Percentiles rank a stretch among this genome's conserved stretches.
Evolutionary conservation across 495 filamentous ascomycete genomes (phyloP).

Genomic region (Podospora comata): DNA sequence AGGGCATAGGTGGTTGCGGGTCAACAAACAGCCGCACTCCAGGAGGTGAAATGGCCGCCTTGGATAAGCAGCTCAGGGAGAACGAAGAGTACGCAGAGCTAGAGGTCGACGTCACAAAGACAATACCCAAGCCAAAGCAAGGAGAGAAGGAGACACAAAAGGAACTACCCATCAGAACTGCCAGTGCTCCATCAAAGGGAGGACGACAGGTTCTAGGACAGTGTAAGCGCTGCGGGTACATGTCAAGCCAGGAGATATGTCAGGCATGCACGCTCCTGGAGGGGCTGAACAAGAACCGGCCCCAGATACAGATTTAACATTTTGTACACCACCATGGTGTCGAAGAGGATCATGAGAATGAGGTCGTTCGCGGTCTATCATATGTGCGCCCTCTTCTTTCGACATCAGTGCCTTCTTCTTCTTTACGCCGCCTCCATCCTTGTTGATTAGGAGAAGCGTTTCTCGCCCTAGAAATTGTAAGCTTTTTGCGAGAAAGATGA

Average conservation of each 20-base stretch:
- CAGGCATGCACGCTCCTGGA: constrained; percentile 92
- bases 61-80: constrained; percentile 74
- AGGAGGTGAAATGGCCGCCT: constrained; percentile 86
- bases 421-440: background rate
- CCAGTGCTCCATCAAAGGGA: constrained; percentile 25
- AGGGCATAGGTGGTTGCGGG: constrained; percentile 69
- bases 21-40: constrained; percentile 65
- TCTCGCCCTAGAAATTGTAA: constrained; percentile 46
- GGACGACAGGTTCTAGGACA: constrained; percentile 72
- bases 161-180: constrained; percentile 23
- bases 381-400: background rate
- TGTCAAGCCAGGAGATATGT: constrained; percentile 92
- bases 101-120: constrained; percentile 68
- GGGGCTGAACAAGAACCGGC: constrained; percentile 84
- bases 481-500: background rate
- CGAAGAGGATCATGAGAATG: background rate
- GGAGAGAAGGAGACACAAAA: constrained; percentile 14
- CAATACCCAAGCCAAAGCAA: constrained; percentile 25
- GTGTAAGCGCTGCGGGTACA: constrained; percentile 87
- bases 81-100: constrained; percentile 61
- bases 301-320: constrained; percentile 64
- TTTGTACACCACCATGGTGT: constrained; percentile 16
- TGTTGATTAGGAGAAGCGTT: constrained; percentile 41
- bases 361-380: constrained; percentile 4
- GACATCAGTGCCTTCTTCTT: background rate